These are phyloP conservation scores for Macroventuria anomochaeta DNA, from an alignment of 2,329 filamentous ascomycete genomes.

Conservation along the genomic window DNA sequence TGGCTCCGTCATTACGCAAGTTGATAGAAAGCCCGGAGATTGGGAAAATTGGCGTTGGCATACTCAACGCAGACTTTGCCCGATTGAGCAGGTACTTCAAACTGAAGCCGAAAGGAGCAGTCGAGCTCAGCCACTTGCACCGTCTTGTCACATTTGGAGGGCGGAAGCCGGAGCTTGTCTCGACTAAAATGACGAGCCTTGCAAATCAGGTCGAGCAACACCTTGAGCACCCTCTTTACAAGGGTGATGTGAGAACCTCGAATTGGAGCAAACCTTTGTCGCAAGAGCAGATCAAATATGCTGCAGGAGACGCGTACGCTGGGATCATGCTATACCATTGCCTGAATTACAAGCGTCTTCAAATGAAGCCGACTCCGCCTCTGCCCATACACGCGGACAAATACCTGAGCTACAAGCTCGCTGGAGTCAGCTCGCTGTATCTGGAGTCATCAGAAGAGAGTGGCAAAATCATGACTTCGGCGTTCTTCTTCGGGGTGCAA, in stretches of 20 bases:
- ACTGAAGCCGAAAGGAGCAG: constrained; percentile 69
- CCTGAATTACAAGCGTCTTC: constrained; percentile 66
- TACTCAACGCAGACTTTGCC: constrained; percentile 67
- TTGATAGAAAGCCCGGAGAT: constrained; percentile 75
- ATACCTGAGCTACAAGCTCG: constrained; percentile 27
- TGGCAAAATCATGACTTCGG: constrained; percentile 28
- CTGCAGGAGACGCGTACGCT: constrained; percentile 88
- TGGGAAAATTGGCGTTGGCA: constrained; percentile 77
- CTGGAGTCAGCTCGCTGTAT: constrained; percentile 25
- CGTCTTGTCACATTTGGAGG: constrained; percentile 74
- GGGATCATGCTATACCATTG: constrained; percentile 76
- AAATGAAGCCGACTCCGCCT: constrained; percentile 53
- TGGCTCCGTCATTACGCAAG: constrained; percentile 72
- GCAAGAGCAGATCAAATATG: constrained; percentile 70
- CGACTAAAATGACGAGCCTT: constrained; percentile 64
- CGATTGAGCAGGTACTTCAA: constrained; percentile 71
- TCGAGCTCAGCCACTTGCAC: constrained; percentile 85
- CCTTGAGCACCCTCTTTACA: constrained; percentile 76
- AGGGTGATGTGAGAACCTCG: constrained; percentile 77
- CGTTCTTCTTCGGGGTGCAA: constrained; percentile 30
- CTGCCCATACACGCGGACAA: constrained; percentile 37
- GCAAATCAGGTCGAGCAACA: constrained; percentile 73
- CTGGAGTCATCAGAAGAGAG: constrained; percentile 28
- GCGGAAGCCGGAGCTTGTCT: constrained; percentile 51
- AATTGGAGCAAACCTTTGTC: constrained; percentile 74